Base-by-base conservation (phyloP, 2,329 filamentous ascomycete genomes). In the Pseudonectria buxi region DNA sequence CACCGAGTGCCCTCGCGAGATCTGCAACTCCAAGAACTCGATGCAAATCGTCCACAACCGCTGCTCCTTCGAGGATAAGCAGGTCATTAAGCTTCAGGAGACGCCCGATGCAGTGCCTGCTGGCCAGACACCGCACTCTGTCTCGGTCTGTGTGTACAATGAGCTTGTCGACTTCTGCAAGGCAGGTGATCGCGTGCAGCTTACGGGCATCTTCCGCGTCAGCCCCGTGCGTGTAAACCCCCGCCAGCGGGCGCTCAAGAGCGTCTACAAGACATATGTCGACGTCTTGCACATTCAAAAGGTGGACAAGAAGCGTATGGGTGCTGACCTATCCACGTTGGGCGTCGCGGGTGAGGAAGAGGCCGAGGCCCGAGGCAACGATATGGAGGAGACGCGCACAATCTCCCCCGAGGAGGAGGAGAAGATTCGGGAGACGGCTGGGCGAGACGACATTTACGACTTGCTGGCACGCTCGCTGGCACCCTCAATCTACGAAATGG, bases 21-120 rank as follows among this genome's bases (percentile, higher is more conserved):
- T 84, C 36, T 98, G 92, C 65, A 73, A 77, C 32, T 81, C 83
- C 36, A 84, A 82, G 57, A 96, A 98, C 64, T 95, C 90, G 2
- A 96, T 98, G 90, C 86, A 95, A 56, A 94, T 98, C 49, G 76
- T 96, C 14, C 92, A 98, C 69, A 98, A 98, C 62, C 82, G 92
- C 41, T 96, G 88, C 49, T 76, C 78, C 7, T 98, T 98, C 54
- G 83, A 89, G 36, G 92, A 98, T 60, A 98, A 98, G 68, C 92
- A 98, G 59, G 87, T 98, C 40, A 95, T 98, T 65, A 98, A 98
- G 62, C 72, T 98, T 27, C 92, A 98, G 63, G 92, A 98, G 63
- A 98, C 92, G 0, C 92, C 92, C 0, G 92, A 98, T 60, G 86
- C 80, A 26, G 84, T 98, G 13, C 92, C 92, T 32, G 84, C 95